Conservation (phyloP, 139 green algal species). For the Zygnema circumcarinatum region DNA sequence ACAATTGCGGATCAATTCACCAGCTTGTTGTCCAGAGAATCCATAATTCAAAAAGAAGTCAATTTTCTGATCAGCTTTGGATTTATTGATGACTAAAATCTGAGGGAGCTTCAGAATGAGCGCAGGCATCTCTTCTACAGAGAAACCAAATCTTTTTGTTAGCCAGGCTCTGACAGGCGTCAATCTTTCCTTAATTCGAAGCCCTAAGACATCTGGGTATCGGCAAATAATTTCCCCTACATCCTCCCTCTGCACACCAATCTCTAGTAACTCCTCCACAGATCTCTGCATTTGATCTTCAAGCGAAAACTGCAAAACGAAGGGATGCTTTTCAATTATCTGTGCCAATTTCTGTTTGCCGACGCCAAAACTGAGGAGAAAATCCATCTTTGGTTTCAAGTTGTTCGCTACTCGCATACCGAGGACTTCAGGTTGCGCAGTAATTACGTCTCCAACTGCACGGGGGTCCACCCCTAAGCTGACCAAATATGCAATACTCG, state of each 20-base stretch:
- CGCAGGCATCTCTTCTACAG: not conserved
- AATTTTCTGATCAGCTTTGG: not conserved
- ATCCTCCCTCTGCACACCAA: not conserved
- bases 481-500: constrained; percentile 40
- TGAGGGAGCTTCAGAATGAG: constrained; percentile 19
- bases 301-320: constrained; percentile 19
- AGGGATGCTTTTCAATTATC: constrained; percentile 10
- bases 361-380: constrained; percentile 2
- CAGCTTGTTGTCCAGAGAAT: constrained; percentile 34
- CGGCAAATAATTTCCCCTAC: constrained; percentile 7
- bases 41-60: not conserved
- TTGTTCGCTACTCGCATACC: constrained; percentile 37
- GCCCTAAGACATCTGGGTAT: constrained; percentile 22
- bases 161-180: not conserved
- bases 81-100: constrained; percentile 33
- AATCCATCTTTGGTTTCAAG: constrained; percentile 10
- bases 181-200: constrained; percentile 2
- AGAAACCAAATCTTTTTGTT: not conserved
- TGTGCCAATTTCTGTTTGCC: not conserved
- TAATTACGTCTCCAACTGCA: constrained; percentile 29
- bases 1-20: not conserved
- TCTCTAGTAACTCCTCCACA: not conserved
- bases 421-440: constrained; percentile 16
- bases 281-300: constrained; percentile 10
- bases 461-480: constrained; percentile 23